A percentile compares a stretch with the other conserved stretches of the same genome.
Conservation (phyloP, 208 protist genomes). For the Trypanosomatidae sp. region DNA sequence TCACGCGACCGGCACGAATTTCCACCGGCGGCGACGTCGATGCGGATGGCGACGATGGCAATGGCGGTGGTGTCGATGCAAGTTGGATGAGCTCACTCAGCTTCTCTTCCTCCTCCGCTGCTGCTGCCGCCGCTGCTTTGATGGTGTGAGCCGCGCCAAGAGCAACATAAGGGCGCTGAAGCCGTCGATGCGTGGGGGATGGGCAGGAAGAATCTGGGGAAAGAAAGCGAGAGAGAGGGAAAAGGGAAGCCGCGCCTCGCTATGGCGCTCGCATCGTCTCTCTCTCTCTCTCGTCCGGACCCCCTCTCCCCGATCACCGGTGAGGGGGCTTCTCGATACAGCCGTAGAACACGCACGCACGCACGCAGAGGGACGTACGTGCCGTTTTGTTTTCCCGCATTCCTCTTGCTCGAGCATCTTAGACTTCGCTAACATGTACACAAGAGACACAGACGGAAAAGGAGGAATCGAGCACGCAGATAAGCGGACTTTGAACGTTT, state of each 20-base stretch:
- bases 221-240: background rate
- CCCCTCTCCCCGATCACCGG: background rate
- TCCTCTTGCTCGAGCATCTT: background rate
- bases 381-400: background rate
- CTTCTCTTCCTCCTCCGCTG: background rate
- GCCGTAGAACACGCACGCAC: constrained; percentile 2
- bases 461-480: background rate
- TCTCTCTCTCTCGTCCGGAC: background rate
- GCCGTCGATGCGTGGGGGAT: background rate
- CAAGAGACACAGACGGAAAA: background rate
- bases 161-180: background rate
- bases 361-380: background rate
- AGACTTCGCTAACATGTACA: background rate
- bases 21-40: background rate
- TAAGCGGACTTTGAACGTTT: background rate
- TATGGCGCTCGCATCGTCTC: background rate
- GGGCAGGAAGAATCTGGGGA: background rate
- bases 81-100: constrained; percentile 9
- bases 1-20: background rate
- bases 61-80: constrained; percentile 15
- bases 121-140: background rate
- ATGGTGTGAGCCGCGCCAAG: background rate
- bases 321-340: background rate
- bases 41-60: background rate
- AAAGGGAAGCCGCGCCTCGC: background rate